Base-by-base conservation (phyloP, 805 yeast species). In the Saccharomycopsis guyanensis region DNA sequence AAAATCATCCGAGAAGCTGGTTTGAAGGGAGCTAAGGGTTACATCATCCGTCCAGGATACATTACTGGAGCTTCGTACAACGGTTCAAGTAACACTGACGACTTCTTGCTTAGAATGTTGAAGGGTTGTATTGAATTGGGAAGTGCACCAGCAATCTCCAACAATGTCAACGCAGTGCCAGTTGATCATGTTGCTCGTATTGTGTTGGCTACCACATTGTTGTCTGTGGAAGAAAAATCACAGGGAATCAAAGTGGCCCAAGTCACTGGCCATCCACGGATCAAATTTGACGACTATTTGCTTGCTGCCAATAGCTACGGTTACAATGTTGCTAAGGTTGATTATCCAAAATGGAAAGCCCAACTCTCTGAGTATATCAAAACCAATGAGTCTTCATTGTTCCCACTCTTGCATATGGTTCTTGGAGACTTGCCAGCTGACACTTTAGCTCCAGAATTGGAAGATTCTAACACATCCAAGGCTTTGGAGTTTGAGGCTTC, bases 121-220 rank as follows among this genome's bases (percentile, higher is more conserved):
- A 93, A 93, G 71, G 97, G 99, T 27, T 82, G 94, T 65, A 80
- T 81, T 44, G 95, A 93, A 65, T 66, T 94, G 49, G 95, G 96
- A 8, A 69, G 72, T 42, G 82, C 76, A 56, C 98, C 99, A 29
- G 36, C 35, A 3, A 88, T 93, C 55, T 64, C 76, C 55, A 93
- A 93, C 70, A 76, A 80, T 40, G 95, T 91, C 33, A 93, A 93
- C 65, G 87, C 89, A 84, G 97, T 87, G 19, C 98, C 98, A 2
- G 98, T 93, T 38, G 97, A 94, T 57, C 98, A 93, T 59, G 98
- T 93, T 54, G 97, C 99, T 1, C 75, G 95, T 40, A 86, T 88
- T 20, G 85, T 82, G 22, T 86, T 81, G 43, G 86, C 97, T 1
- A 68, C 93, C 23, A 82, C 96, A 0, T 71, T 93, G 52, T 77